A percentile compares a stretch with the other conserved stretches of the same genome.
Evolutionary conservation across 2,329 filamentous ascomycete genomes (phyloP).

Genomic region (Aspergillus sp.): DNA sequence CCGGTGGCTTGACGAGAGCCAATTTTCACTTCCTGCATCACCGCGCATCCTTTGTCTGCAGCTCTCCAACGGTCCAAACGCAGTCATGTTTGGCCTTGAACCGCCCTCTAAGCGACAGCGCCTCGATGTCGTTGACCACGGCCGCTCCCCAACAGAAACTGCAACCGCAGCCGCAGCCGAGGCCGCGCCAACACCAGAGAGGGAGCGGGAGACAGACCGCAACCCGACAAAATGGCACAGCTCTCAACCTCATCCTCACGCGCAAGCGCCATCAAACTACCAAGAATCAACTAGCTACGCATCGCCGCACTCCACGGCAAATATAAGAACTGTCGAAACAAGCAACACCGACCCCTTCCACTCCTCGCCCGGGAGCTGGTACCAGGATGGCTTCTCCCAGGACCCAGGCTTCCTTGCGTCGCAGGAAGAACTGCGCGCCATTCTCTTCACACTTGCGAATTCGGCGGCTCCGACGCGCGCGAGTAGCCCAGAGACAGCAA

Average conservation of each 20-base stretch:
- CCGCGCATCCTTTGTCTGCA: too few species aligned
- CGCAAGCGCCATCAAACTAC: too few species aligned
- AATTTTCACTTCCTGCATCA: background rate
- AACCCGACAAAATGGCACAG: too few species aligned
- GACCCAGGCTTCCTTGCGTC: conserved; percentile 48
- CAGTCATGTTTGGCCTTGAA: conserved; percentile 4
- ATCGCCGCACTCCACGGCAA: too few species aligned
- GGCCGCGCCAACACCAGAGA: too few species aligned
- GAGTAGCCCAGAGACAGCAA: conserved; percentile 31
- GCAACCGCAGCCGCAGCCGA: too few species aligned
- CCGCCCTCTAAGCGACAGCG: conserved; percentile 12
- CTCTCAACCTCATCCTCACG: too few species aligned
- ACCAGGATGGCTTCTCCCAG: conserved; percentile 32
- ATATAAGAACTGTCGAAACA: background rate
- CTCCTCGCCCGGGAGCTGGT: conserved; percentile 20
- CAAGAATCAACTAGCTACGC: too few species aligned
- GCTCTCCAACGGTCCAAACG: too few species aligned
- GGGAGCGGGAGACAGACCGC: too few species aligned
- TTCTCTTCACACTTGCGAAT: conserved; percentile 47
- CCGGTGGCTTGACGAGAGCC: background rate
- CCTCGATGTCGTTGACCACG: background rate
- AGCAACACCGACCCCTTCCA: conserved; percentile 2
- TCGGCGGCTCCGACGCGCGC: conserved; percentile 45
- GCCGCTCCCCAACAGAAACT: too few species aligned
- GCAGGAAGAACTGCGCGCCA: conserved; percentile 46